These are phyloP conservation scores for Kodamaea hsintzibuensis DNA, from an alignment of 805 yeast species.

Conservation along the genomic window DNA sequence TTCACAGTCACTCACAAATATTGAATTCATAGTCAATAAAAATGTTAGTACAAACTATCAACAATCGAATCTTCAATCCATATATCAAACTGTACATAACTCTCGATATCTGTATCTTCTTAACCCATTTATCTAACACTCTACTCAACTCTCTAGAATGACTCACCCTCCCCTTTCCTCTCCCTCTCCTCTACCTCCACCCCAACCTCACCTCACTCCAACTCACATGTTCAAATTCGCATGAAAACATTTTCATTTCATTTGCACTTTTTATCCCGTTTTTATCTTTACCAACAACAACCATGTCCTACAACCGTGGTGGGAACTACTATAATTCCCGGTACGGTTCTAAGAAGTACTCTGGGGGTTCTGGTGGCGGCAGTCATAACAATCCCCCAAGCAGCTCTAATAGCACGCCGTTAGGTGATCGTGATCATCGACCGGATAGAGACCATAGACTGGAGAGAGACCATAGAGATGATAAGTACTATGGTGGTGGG, in stretches of 20 bases:
- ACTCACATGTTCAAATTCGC: not conserved
- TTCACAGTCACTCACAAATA: no score
- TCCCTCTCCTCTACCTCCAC: not conserved
- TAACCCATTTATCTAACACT: no score
- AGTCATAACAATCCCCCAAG: not conserved
- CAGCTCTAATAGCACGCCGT: not conserved
- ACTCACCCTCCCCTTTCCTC: not conserved
- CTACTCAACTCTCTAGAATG: not conserved
- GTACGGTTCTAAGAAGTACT: slow-evolving; percentile 13
- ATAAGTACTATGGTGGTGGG: slow-evolving; percentile 3
- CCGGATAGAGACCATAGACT: not conserved
- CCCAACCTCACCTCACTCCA: not conserved
- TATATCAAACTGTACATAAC: no score
- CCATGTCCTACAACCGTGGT: slow-evolving; percentile 16
- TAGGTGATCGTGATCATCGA: slow-evolving; percentile 1
- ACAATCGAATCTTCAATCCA: no score
- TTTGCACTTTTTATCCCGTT: not conserved
- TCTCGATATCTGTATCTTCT: no score
- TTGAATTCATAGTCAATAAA: no score
- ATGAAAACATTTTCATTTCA: not conserved
- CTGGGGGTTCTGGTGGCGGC: slow-evolving; percentile 7
- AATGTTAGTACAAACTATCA: no score
- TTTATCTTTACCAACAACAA: not conserved
- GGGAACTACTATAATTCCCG: slow-evolving; percentile 17
- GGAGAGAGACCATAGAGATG: not conserved